Evolutionary conservation across 2,329 filamentous ascomycete genomes (phyloP).

Genomic region (Fusarium bactridioides): DNA sequence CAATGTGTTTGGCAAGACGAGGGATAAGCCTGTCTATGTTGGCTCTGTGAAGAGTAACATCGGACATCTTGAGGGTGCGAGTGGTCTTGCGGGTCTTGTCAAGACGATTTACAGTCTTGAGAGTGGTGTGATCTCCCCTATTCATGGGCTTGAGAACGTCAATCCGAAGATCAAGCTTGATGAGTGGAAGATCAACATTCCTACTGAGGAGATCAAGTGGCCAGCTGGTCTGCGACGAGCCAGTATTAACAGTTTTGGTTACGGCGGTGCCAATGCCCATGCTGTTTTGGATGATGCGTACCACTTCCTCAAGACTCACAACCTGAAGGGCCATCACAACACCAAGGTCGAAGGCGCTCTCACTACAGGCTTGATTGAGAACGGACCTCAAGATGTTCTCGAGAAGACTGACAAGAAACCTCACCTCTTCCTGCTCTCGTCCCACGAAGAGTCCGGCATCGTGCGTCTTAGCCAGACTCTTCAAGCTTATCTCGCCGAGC

Average conservation of each 20-base stretch:
- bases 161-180: background rate
- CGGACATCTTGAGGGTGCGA: slow-evolving; percentile 10
- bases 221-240: background rate
- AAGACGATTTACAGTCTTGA: background rate
- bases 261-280: background rate
- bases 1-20: background rate
- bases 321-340: background rate
- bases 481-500: background rate
- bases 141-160: background rate
- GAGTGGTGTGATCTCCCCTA: background rate
- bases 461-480: background rate
- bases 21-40: slow-evolving; percentile 1
- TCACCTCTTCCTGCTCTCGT: background rate
- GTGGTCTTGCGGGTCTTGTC: slow-evolving; percentile 2
- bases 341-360: background rate
- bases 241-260: background rate
- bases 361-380: background rate
- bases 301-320: background rate
- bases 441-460: background rate
- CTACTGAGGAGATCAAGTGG: background rate
- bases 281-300: background rate
- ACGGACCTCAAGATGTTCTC: fast-evolving
- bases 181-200: background rate
- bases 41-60: slow-evolving; percentile 23
- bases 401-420: background rate